Base-by-base conservation (phyloP, 495 filamentous ascomycete species). In the Talaromyces nanjingensis region DNA sequence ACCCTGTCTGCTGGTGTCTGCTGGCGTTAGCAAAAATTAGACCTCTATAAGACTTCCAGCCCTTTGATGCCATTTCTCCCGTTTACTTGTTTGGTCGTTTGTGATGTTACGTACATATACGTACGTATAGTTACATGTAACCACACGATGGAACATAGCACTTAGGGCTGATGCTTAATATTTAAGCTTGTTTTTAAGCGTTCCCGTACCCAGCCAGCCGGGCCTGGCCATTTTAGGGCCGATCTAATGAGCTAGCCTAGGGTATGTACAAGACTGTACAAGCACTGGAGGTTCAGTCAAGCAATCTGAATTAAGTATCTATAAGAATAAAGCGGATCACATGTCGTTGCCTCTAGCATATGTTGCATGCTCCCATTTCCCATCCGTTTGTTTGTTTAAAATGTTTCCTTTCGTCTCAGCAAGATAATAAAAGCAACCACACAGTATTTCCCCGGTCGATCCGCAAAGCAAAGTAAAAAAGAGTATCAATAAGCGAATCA, bases 261-360 rank as follows among this genome's bases (percentile, higher is more conserved):
- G 27, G 27, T 5, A 27, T 7, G 6, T 31, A 31, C 29, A 31
- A 31, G 29, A 7, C 27, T 27, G 6, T 31, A 31, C 6, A 29
- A 4, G 29, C 29, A 31, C 29, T 31, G 6, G 6, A 27, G 29
- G 29, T 31, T 31, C 29, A 31, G 45, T 49, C 33, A 24, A 60
- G 33, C 59, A 60, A 60, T 60, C 39, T 55, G 52, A 55, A 60
- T 60, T 60, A 60, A 60, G 59, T 60, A 60, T 60, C 59, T 60
- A 60, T 60, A 60, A 60, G 59, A 60, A 60, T 60, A 60, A 60
- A 60, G 59, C 59, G 34, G 25, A 60, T 60, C 59, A 22, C 39
- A 42, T 60, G 59, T 60, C 39, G 39, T 45, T 60, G 59, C 37
- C 59, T 60, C 37, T 60, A 60, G 39, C 59, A 60, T 60, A 60